Evolutionary conservation across 2,329 filamentous ascomycete genomes (phyloP).

Genomic region (Clarireedia paspali): DNA sequence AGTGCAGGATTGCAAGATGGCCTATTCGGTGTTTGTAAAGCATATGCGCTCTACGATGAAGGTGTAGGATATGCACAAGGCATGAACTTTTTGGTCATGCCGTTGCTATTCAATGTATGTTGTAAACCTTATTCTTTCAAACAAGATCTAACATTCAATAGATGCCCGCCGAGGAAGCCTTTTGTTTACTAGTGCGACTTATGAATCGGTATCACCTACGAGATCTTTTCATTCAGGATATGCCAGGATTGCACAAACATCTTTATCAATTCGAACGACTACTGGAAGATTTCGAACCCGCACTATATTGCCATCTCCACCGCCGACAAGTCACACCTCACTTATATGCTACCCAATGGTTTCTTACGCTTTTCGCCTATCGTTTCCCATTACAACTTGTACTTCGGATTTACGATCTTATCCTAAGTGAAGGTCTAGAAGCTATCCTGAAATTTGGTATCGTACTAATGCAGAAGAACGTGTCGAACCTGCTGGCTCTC

Average conservation of each 20-base stretch:
- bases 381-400: conserved; percentile 95
- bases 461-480: conserved; percentile 93
- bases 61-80: conserved; percentile 94
- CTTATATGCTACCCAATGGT: conserved; percentile 97
- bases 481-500: conserved; percentile 67
- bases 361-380: conserved; percentile 96
- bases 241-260: conserved; percentile 90
- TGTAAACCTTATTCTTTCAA: not conserved
- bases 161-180: conserved; percentile 97
- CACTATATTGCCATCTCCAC: conserved; percentile 88
- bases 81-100: conserved; percentile 98
- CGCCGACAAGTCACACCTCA: conserved; percentile 82
- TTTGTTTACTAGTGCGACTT: conserved; percentile 81
- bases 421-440: conserved; percentile 85
- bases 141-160: conserved; percentile 31
- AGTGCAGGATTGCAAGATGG: conserved; percentile 88
- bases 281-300: conserved; percentile 88
- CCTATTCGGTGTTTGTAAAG: conserved; percentile 92
- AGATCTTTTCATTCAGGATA: conserved; percentile 89
- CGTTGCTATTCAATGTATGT: conserved; percentile 82
- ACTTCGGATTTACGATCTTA: conserved; percentile 91
- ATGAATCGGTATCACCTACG: conserved; percentile 96
- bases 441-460: conserved; percentile 93
- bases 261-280: conserved; percentile 93
- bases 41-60: conserved; percentile 92